Evolutionary conservation across 352 stramenopile species (phyloP).

Genomic region (Discostella stelligera): DNA sequence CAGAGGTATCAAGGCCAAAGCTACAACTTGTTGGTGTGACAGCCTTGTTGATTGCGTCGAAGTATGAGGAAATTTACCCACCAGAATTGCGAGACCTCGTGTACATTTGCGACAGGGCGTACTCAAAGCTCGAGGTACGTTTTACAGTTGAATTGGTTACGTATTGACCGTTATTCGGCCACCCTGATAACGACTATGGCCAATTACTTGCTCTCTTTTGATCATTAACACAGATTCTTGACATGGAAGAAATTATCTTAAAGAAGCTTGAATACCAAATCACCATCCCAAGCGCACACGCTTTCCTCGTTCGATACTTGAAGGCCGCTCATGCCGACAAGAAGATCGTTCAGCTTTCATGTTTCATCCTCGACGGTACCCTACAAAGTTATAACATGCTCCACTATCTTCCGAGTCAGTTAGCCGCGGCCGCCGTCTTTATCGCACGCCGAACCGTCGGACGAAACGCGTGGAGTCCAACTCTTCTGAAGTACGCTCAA

Average conservation of each 20-base stretch:
- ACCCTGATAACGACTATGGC: background rate
- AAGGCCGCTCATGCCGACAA: constrained; percentile 87
- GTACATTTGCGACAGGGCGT: constrained; percentile 97
- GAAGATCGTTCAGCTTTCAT: constrained; percentile 90
- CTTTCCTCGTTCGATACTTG: constrained; percentile 94
- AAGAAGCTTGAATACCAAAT: constrained; percentile 94
- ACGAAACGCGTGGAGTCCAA: constrained; percentile 85
- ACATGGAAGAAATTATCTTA: constrained; percentile 96
- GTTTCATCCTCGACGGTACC: constrained; percentile 97
- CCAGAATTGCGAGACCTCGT: constrained; percentile 95
- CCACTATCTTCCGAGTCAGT: constrained; percentile 94
- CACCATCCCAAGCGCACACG: constrained; percentile 91
- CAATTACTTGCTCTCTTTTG: background rate
- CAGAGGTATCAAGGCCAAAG: constrained; percentile 88
- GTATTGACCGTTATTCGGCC: background rate
- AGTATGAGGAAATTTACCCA: constrained; percentile 99
- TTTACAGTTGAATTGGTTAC: constrained; percentile 35
- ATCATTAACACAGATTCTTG: constrained; percentile 54
- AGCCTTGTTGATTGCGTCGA: constrained; percentile 94
- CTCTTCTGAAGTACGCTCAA: constrained; percentile 86
- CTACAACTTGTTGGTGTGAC: constrained; percentile 98
- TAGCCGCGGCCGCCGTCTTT: constrained; percentile 95
- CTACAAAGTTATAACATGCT: constrained; percentile 98
- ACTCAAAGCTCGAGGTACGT: constrained; percentile 85
- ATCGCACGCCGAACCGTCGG: constrained; percentile 89